Evolutionary conservation across 768 basidiomycete genomes (phyloP), one percentile per base, ranked within the genome.

Genomic region (Suillus subalutaceus): DNA sequence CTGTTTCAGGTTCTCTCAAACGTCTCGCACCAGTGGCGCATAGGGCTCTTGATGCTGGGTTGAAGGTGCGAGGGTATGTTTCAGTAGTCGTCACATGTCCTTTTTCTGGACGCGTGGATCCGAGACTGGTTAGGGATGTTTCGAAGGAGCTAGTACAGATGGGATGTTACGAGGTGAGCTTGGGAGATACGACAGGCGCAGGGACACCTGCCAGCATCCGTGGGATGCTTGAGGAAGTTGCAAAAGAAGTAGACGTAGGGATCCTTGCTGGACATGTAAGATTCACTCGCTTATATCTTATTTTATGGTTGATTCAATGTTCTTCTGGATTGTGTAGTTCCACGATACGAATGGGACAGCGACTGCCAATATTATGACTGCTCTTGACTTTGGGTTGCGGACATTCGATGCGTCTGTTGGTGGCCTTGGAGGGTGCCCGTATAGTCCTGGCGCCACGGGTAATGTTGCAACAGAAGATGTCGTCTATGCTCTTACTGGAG

Each of bases 401-500:
- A 92, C 94, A 3, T 85, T 99, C 52, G 96, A 92, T 72, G 83
- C 92, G 2, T 89, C 91, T 1, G 88, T 97, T 20, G 94, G 90
- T 20, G 96, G 96, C 0, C 87, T 98, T 1, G 96, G 97, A 4
- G 95, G 96, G 20, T 98, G 97, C 72, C 96, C 96, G 3, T 99
- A 94, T 78, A 95, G 96, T 1, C 97, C 96, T 2, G 96, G 96
- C 6, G 96, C 96, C 16, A 96, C 94, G 0, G 96, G 97, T 18
- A 97, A 97, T 70, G 93, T 97, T 20, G 90, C 94, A 0, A 98
- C 97, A 0, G 96, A 99, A 71, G 93, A 97, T 70, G 87, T 97
- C 1, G 82, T 97, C 10, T 95, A 97, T 68, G 91, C 92, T 0
- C 83, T 99, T 9, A 68, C 85, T 83, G 70, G 88, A 79, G 61